Conservation (phyloP, 2,329 filamentous ascomycete species). For the Fusarium begoniae region DNA sequence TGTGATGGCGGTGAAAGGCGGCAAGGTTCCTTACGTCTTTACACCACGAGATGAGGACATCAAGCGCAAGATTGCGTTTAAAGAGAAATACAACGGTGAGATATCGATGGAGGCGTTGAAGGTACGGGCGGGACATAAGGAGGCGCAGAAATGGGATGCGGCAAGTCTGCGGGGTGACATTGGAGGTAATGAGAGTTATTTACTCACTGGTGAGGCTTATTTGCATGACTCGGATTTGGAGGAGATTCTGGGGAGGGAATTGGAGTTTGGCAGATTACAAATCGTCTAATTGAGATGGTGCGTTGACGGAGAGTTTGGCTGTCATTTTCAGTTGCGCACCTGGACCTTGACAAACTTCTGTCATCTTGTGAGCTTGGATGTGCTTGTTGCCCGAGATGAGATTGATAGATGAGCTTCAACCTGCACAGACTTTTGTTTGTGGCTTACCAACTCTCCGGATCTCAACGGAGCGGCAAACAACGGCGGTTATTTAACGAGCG, state of each 20-base stretch:
- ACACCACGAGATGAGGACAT: neutral
- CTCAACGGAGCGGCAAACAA: neutral
- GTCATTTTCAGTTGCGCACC: neutral
- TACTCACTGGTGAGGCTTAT: neutral
- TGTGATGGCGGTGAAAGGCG: neutral
- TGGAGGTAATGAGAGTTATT: neutral
- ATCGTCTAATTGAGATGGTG: neutral
- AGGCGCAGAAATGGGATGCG: neutral
- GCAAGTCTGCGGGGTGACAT: neutral
- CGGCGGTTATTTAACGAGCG: neutral
- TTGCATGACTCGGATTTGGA: neutral
- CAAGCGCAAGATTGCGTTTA: neutral
- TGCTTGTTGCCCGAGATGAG: neutral
- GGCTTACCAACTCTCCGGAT: neutral
- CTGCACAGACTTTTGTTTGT: neutral
- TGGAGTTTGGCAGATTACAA: neutral
- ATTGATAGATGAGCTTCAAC: neutral
- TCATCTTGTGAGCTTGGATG: neutral
- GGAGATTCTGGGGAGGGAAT: fast-evolving
- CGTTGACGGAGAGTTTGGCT: neutral
- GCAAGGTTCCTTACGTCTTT: neutral
- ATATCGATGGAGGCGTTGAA: neutral
- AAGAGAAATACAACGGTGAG: neutral
- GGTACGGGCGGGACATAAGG: neutral
- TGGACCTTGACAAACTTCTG: neutral